phyloP scores from a whole-genome alignment of 78 protist genomes.

The Dictyostelium brefeldianum region DNA sequence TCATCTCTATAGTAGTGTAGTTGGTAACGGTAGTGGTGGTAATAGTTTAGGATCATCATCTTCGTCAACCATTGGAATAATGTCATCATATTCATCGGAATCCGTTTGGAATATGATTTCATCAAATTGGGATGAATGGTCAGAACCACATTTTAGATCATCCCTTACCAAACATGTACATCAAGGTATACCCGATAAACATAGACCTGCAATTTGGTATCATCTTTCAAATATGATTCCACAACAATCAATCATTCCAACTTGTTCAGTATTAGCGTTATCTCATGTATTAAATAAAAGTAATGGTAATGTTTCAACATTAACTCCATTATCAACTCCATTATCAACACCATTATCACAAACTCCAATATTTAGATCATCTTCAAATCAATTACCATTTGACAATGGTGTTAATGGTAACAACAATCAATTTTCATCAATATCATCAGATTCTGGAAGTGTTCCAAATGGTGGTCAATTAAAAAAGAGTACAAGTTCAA shows the following conservation, averaged over 20 bases:
- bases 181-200: slow-evolving; percentile 72
- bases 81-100: slow-evolving; percentile 40
- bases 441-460: slow-evolving; percentile 22
- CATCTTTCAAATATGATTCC: slow-evolving; percentile 64
- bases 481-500: slow-evolving; percentile 6
- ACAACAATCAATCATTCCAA: slow-evolving; percentile 32
- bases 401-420: not conserved
- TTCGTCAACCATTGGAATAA: not conserved
- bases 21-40: not conserved
- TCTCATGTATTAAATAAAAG: not conserved
- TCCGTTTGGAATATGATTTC: slow-evolving; percentile 55
- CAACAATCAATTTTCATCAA: slow-evolving; percentile 1
- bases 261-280: slow-evolving; percentile 29
- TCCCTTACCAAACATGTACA: slow-evolving; percentile 30
- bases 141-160: slow-evolving; percentile 44
- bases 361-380: not conserved
- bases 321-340: slow-evolving; percentile 60
- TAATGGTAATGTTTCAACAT: not conserved
- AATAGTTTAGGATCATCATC: slow-evolving; percentile 6
- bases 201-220: slow-evolving; percentile 53
- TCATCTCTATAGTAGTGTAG: not conserved
- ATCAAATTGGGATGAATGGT: slow-evolving; percentile 74
- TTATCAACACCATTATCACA: not conserved
- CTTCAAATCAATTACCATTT: not conserved
- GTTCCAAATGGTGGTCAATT: slow-evolving; percentile 2